phyloP scores from a whole-genome alignment of 2,329 filamentous ascomycete species.

The Thielaviopsis punctulata region DNA sequence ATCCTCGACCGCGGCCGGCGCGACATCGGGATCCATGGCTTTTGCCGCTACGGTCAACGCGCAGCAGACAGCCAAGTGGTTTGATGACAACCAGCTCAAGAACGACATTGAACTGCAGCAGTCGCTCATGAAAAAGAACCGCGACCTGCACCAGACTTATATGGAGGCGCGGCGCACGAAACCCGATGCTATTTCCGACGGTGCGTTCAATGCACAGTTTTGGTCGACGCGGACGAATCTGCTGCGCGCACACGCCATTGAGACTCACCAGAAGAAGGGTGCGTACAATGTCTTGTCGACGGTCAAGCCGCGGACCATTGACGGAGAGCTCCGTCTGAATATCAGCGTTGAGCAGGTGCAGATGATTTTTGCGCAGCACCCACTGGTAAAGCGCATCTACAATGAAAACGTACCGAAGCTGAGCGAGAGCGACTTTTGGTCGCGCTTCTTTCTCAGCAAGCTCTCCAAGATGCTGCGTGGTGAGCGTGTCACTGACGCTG shows the following conservation, averaged over 20 bases:
- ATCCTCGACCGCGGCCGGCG: constrained; percentile 14
- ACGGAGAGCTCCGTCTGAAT: constrained; percentile 60
- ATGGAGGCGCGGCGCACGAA: constrained; percentile 71
- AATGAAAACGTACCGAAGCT: constrained; percentile 81
- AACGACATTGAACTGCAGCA: constrained; percentile 69
- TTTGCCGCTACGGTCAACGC: constrained; percentile 54
- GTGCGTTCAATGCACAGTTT: constrained; percentile 79
- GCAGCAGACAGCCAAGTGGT: constrained; percentile 45
- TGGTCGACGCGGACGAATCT: constrained; percentile 81
- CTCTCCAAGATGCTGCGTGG: constrained; percentile 84
- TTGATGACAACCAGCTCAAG: constrained; percentile 65
- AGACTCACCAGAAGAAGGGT: constrained; percentile 69
- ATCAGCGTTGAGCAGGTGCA: constrained; percentile 85
- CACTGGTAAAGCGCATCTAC: constrained; percentile 75
- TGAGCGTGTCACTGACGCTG: constrained; percentile 64
- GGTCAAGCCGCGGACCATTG: constrained; percentile 63
- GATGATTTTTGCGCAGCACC: constrained; percentile 84
- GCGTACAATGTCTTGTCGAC: constrained; percentile 88
- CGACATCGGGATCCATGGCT: constrained; percentile 50
- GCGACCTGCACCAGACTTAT: constrained; percentile 63
- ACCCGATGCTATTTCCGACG: constrained; percentile 63
- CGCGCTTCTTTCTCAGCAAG: constrained; percentile 78
- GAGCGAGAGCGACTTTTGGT: constrained; percentile 74
- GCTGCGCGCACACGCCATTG: constrained; percentile 77
- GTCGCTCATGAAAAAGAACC: constrained; percentile 69